phyloP scores from a whole-genome alignment of 306 rosid species.

The Vicia villosa region DNA sequence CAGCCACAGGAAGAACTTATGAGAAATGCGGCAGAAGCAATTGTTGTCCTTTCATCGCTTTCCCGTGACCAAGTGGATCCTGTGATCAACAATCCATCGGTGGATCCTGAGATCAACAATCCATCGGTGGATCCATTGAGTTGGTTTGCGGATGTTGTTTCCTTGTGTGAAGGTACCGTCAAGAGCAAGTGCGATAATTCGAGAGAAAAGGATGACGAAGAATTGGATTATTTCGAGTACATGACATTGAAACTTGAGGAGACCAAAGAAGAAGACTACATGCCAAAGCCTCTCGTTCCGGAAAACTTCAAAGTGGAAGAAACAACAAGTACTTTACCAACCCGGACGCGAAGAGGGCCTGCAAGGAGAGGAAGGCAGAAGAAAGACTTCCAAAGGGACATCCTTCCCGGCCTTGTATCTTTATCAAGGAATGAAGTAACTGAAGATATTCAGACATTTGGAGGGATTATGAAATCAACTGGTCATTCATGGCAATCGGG shows the following conservation, averaged over 20 bases:
- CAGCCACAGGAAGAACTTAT: conserved; percentile 56
- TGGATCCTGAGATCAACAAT: too few relatives aligned
- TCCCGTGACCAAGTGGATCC: conserved; percentile 36
- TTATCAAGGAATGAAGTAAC: conserved; percentile 95
- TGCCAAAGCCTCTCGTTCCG: conserved; percentile 87
- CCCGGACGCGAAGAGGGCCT: conserved; percentile 74
- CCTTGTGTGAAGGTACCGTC: conserved; percentile 50
- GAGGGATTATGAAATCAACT: conserved; percentile 87
- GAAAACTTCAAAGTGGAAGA: conserved; percentile 73
- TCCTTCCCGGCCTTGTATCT: conserved; percentile 88
- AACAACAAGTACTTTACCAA: conserved; percentile 47
- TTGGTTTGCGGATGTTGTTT: conserved; percentile 82
- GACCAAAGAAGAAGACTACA: conserved; percentile 84
- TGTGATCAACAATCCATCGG: conserved; percentile 42
- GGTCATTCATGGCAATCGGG: conserved; percentile 90
- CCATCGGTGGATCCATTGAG: conserved; percentile 50
- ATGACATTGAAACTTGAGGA: conserved; percentile 72
- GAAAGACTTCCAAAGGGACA: conserved; percentile 97
- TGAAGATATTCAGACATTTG: conserved; percentile 95
- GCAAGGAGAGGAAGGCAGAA: conserved; percentile 92
- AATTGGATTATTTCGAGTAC: conserved; percentile 69
- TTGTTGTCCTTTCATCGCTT: conserved; percentile 67
- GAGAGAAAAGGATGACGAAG: conserved; percentile 46
- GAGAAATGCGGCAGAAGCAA: conserved; percentile 77
- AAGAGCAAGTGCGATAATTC: conserved; percentile 42